Conservation (phyloP, 345 rosid species). For the Lumnitzera racemosa region DNA sequence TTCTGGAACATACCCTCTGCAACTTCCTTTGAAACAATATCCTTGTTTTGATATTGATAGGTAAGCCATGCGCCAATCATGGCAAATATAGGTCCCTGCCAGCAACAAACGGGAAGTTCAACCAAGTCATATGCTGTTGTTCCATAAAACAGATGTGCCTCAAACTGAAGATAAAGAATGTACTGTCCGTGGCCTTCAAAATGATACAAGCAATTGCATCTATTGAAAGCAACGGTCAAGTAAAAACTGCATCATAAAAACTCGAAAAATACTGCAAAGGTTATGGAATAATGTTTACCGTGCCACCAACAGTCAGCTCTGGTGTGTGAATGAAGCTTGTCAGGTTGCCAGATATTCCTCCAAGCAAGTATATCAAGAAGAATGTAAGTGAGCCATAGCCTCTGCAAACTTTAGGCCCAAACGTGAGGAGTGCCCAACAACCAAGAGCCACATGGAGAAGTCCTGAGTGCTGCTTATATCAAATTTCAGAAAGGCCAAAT, state of each 20-base stretch:
- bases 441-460: conserved; percentile 64
- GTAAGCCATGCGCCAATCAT: conserved; percentile 89
- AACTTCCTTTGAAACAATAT: conserved; percentile 31
- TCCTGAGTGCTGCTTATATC: conserved; percentile 64
- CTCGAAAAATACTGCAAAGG: neutral
- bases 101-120: neutral
- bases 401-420: conserved; percentile 72
- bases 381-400: conserved; percentile 72
- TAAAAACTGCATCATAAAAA: neutral
- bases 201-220: too few relatives aligned
- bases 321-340: conserved; percentile 84
- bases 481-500: neutral
- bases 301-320: conserved; percentile 78
- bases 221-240: too few relatives aligned
- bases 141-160: neutral
- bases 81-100: conserved; percentile 71
- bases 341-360: conserved; percentile 85
- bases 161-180: too few relatives aligned
- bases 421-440: conserved; percentile 71
- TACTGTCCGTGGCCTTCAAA: too few relatives aligned
- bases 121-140: neutral
- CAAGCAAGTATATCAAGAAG: conserved; percentile 66
- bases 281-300: conserved; percentile 38
- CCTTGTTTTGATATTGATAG: conserved; percentile 60
- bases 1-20: conserved; percentile 59